These are phyloP conservation scores for Suhomyces panamericanus DNA, from an alignment of 1,139 yeast species.

Conservation along the genomic window DNA sequence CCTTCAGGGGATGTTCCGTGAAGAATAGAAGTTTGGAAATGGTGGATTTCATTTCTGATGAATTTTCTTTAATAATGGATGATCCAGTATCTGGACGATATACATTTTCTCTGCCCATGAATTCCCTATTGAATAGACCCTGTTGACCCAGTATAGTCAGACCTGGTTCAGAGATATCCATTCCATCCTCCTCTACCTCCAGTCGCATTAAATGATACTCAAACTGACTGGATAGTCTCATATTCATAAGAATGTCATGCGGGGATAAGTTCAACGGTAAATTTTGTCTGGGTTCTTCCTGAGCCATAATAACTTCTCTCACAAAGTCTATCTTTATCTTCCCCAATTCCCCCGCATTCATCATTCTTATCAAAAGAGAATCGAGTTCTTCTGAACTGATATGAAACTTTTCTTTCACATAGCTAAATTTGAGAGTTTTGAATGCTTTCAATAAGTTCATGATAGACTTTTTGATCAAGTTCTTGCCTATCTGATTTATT, in stretches of 20 bases:
- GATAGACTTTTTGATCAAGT: slow-evolving; percentile 34
- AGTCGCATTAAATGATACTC: neutral
- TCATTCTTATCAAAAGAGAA: slow-evolving; percentile 38
- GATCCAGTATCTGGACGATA: neutral
- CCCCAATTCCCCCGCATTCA: slow-evolving; percentile 45
- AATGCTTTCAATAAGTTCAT: slow-evolving; percentile 33
- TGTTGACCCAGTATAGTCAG: neutral
- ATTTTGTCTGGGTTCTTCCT: slow-evolving; percentile 10
- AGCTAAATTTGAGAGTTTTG: slow-evolving; percentile 28
- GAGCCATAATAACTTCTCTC: slow-evolving; percentile 27
- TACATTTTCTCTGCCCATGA: neutral
- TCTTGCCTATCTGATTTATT: slow-evolving; percentile 26
- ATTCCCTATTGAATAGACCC: neutral
- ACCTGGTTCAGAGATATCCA: slow-evolving; percentile 5
- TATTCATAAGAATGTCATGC: slow-evolving; percentile 27
- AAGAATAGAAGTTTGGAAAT: slow-evolving; percentile 20
- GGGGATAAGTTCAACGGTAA: slow-evolving; percentile 24
- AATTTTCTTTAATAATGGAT: neutral
- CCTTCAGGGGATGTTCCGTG: slow-evolving; percentile 21
- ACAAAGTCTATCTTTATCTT: slow-evolving; percentile 48
- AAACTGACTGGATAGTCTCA: slow-evolving; percentile 15
- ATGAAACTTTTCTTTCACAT: slow-evolving; percentile 24
- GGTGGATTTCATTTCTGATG: neutral
- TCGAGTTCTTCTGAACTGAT: slow-evolving; percentile 34
- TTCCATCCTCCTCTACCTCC: slow-evolving; percentile 4